Base-by-base conservation (phyloP, 768 basidiomycete species). In the Lentinula detonsa region DNA sequence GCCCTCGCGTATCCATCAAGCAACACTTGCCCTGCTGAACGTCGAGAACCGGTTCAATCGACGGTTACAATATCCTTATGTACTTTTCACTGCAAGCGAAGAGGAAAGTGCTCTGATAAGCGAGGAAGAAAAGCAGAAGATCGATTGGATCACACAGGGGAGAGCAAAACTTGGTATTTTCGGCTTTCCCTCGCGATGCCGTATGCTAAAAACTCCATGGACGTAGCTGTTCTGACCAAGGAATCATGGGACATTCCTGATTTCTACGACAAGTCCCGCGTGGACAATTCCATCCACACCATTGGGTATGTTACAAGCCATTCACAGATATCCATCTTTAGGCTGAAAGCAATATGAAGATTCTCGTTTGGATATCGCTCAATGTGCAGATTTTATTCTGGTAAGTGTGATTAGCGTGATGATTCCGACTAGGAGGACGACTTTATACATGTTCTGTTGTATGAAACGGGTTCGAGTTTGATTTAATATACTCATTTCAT, bases 351-450 rank as follows among this genome's bases (percentile, higher is more conserved):
- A 28, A 18, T 48, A 11, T 50, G 37, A 9, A 71, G 70, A 10
- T 72, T 70, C 60, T 66, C 69, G 0, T 63, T 64, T 10, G 71
- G 70, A 21, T 72, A 72, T 62, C 68, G 71, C 11, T 63, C 70
- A 11, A 72, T 72, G 71, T 72, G 71, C 55, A 63, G 71, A 55
- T 72, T 64, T 55, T 72, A 72, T 45, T 72, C 71, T 50, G 71
- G 71, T 72, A 50, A 54, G 43, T 21, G 18, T 48, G 8, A 28
- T 28, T 28, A 28, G 2, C 4, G 28, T 3, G 2, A 28, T 4
- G 28, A 28, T 28, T 23, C 28, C 28, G 28, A 28, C 28, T 28
- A 3, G 28, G 28, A 28, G 28, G 28, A 3, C 28, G 4, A 3
- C n/a, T 43, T 43, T 43, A 7, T 43, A n/a, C 4, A 43, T 7